Percentiles rank a stretch among this genome's conserved stretches.
Conservation (phyloP, 208 protist species). For the Angomonas deanei region DNA sequence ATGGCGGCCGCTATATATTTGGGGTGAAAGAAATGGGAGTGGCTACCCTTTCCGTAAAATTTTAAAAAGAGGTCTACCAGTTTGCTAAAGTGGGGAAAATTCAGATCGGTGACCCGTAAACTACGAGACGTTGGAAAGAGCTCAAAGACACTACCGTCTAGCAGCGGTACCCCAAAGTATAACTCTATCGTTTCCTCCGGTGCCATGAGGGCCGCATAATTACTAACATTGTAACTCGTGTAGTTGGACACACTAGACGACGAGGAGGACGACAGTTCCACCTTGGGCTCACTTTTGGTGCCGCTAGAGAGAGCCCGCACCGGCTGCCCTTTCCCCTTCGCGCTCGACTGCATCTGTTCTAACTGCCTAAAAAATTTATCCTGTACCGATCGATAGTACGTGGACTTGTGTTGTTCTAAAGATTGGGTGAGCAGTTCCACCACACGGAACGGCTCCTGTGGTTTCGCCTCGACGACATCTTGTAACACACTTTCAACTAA, state of each 20-base stretch:
- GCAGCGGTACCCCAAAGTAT: constrained; percentile 48
- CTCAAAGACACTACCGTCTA: constrained; percentile 37
- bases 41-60: constrained; percentile 8
- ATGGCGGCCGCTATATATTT: constrained; percentile 15
- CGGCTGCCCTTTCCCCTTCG: no score
- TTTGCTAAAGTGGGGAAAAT: constrained; percentile 33
- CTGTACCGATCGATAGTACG: constrained; percentile 11
- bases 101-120: constrained; percentile 43
- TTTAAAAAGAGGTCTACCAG: constrained; percentile 25
- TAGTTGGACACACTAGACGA: no score
- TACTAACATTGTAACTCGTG: no score
- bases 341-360: neutral
- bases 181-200: neutral
- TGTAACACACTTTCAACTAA: no score
- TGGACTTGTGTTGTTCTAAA: neutral
- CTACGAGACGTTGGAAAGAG: constrained; percentile 49
- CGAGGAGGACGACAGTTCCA: no score
- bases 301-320: no score
- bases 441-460: no score
- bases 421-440: neutral
- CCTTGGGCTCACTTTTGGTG: no score
- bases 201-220: neutral
- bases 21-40: neutral
- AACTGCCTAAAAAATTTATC: constrained; percentile 14
- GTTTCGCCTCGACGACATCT: no score